A percentile compares a stretch with the other conserved stretches of the same genome.
Evolutionary conservation across 495 filamentous ascomycete species (phyloP).

Genomic region (Astrocystis sublimbata): DNA sequence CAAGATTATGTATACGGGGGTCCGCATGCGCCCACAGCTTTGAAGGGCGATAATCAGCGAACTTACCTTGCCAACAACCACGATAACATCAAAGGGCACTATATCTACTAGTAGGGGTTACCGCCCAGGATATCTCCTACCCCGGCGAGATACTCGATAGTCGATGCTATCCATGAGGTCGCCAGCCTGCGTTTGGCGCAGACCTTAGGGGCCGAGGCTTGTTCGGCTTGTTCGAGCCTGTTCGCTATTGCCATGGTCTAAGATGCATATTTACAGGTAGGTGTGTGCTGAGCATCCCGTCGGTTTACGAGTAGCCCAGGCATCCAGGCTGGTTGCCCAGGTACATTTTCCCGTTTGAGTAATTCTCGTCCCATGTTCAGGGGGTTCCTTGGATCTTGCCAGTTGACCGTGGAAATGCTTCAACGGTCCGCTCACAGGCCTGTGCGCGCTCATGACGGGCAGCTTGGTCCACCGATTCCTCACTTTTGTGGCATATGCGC

Average conservation of each 20-base stretch:
- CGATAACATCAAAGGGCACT: constrained; percentile 4
- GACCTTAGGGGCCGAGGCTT: no score
- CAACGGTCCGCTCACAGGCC: neutral
- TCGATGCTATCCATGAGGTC: no score
- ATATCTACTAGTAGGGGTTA: constrained; percentile 8
- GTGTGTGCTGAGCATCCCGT: neutral
- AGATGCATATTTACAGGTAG: neutral
- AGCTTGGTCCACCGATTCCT: constrained; percentile 8
- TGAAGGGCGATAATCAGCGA: neutral
- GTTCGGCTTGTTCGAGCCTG: neutral
- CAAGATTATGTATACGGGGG: constrained; percentile 11
- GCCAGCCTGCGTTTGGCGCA: no score
- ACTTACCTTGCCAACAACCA: constrained; percentile 2
- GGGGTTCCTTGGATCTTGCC: neutral
- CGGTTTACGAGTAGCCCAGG: neutral
- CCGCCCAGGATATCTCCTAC: neutral
- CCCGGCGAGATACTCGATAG: no score
- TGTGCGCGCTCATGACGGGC: neutral
- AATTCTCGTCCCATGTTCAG: neutral
- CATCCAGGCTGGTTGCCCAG: neutral
- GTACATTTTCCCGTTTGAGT: constrained; percentile 9
- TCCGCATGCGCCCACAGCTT: neutral
- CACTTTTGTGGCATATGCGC: neutral
- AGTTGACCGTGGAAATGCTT: constrained; percentile 5
- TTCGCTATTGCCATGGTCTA: constrained; percentile 1